Percentiles rank a stretch among this genome's conserved stretches.
Conservation (phyloP, 257 asterid species). For the Salvia miltiorrhiza region DNA sequence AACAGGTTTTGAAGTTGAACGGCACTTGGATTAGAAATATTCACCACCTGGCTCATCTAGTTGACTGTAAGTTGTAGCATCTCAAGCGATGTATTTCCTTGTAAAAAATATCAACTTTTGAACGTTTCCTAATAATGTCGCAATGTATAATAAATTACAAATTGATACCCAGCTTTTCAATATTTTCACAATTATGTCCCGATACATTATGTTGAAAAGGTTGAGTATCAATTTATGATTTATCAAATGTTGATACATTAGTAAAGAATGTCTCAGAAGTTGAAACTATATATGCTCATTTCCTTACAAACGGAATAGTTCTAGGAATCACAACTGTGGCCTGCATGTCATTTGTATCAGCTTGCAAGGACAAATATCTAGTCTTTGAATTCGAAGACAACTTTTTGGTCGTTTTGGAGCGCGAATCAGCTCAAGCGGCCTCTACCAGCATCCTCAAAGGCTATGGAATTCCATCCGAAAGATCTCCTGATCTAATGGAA, state of each 20-base stretch:
- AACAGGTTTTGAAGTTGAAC: slow-evolving; percentile 79
- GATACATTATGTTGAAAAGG: not conserved
- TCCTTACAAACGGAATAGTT: not conserved
- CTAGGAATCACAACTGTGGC: not conserved
- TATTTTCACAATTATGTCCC: not conserved
- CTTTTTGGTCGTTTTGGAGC: slow-evolving; percentile 71
- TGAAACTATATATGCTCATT: not conserved
- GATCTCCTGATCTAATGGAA: slow-evolving; percentile 66
- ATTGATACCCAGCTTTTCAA: not conserved
- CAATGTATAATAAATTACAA: not conserved
- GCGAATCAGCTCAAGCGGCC: slow-evolving; percentile 61
- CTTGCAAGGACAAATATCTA: slow-evolving; percentile 73
- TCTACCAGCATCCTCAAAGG: slow-evolving; percentile 69
- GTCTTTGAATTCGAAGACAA: slow-evolving; percentile 84
- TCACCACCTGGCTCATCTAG: slow-evolving; percentile 85
- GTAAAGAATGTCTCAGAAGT: not conserved
- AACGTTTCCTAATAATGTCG: not conserved
- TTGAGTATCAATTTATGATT: not conserved
- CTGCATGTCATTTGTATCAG: slow-evolving; percentile 25
- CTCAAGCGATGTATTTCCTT: slow-evolving; percentile 1
- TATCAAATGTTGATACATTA: not conserved
- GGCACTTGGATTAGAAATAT: slow-evolving; percentile 76
- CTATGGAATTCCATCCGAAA: slow-evolving; percentile 83
- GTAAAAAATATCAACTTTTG: not conserved
- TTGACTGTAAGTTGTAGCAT: slow-evolving; percentile 63